Conservation (phyloP, 345 rosid genomes). For the Passiflora organensis region DNA sequence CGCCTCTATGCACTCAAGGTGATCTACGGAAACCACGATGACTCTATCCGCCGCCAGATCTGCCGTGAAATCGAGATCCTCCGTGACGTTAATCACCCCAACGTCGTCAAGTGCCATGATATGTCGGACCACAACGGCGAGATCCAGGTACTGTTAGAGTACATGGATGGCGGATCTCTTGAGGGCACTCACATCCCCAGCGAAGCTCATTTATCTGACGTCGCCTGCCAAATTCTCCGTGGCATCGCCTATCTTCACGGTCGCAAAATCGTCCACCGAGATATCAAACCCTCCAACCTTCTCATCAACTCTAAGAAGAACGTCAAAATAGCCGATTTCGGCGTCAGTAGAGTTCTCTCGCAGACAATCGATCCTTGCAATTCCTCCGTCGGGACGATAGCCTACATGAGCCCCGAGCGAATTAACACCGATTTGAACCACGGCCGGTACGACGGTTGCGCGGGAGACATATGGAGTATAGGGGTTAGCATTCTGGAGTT, state of each 20-base stretch:
- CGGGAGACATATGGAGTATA: slow-evolving; percentile 90
- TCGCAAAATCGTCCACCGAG: slow-evolving; percentile 63
- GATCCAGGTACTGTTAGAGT: background rate
- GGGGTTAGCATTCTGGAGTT: slow-evolving; percentile 89
- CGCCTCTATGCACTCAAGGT: slow-evolving; percentile 7
- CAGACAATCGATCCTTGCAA: slow-evolving; percentile 96
- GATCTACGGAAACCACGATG: slow-evolving; percentile 7
- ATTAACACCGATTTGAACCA: slow-evolving; percentile 92
- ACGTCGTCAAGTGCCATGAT: background rate
- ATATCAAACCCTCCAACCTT: slow-evolving; percentile 86
- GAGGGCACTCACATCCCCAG: slow-evolving; percentile 60
- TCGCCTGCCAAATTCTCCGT: background rate
- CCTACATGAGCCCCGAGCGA: slow-evolving; percentile 96
- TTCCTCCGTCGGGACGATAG: slow-evolving; percentile 89
- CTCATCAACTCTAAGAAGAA: slow-evolving; percentile 51
- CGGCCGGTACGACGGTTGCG: slow-evolving; percentile 64
- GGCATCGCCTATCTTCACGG: background rate
- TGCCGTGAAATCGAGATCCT: background rate
- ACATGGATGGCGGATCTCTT: slow-evolving; percentile 34
- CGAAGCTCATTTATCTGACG: slow-evolving; percentile 31
- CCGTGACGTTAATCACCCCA: background rate
- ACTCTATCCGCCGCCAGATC: background rate
- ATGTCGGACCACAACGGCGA: background rate
- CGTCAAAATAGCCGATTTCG: slow-evolving; percentile 94
- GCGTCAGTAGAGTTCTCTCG: slow-evolving; percentile 70